Evolutionary conservation across 495 filamentous ascomycete species (phyloP), one percentile per base, ranked within the genome.

Genomic region (Podospora conica): DNA sequence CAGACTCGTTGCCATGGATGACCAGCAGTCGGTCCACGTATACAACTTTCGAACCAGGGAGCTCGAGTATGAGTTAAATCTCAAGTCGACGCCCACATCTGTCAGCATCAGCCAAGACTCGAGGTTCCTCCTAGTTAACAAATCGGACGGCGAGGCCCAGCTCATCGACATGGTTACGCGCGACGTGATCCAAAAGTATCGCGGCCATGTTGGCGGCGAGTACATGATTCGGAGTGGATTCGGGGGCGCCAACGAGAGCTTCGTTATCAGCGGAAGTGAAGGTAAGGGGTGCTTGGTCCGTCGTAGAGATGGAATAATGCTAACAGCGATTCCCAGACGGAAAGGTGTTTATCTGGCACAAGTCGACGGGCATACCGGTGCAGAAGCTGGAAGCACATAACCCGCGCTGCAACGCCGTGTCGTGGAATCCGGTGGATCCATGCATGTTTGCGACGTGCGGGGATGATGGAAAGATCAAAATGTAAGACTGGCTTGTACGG

Each of bases 191-290:
- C 86, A 89, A 65, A 82, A 80, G 33, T 98, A 90, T 75, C 76
- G 81, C 8, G 92, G 92, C 10, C 88, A 93, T 64, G 84, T 82
- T 62, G 90, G 91, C 67, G 85, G 83, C 24, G 73, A 85, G 3
- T 96, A 81, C 69, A 84, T 96, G 20, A 96, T 98, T 68, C 80
- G 95, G 55, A 90, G 87, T 75, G 79, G 80, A 5, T 93, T 96
- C 78, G 95, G 96, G 7, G 95, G 95, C 18, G 93, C 95, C 1
- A 85, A 88, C 58, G 93, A 97, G 79, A 92, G 88, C 71, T 95
- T 98, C 74, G 86, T 98, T 27, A 83, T 95, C 20, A 91, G 89
- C 73, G 95, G 95, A 23, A 96, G 92, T 72, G 92, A 97, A 86
- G 92, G 94, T 95, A 81, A 68, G 76, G 73, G 18, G 40, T 48